Conservation (phyloP, 768 basidiomycete genomes). For the Nevesoporus exiguus region DNA sequence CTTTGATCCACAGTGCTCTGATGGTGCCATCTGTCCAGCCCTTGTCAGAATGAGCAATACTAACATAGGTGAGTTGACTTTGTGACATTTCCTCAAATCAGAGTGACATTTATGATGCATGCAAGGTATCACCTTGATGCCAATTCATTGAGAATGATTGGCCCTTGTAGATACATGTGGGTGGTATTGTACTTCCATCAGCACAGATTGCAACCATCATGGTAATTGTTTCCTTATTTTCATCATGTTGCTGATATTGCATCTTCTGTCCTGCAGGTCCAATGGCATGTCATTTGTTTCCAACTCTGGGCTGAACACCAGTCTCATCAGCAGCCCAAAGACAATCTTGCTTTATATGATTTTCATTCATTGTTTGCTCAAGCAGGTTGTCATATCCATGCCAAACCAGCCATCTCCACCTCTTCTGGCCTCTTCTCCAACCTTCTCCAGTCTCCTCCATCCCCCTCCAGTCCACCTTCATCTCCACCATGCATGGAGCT, state of each 20-base stretch:
- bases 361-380: conserved; percentile 12
- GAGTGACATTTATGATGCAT: conserved; percentile 21
- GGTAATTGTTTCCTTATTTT: conserved; percentile 25
- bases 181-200: conserved; percentile 36
- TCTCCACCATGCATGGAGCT: too few relatives aligned
- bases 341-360: conserved; percentile 3
- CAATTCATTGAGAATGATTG: conserved; percentile 22
- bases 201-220: conserved; percentile 40
- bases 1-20: conserved; percentile 27
- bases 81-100: neutral
- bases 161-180: conserved; percentile 34
- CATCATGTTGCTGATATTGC: conserved; percentile 21
- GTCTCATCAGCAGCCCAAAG: conserved; percentile 20
- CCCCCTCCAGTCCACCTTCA: too few relatives aligned
- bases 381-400: too few relatives aligned
- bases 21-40: conserved; percentile 32
- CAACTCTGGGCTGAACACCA: conserved; percentile 10
- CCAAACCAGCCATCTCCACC: too few relatives aligned
- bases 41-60: conserved; percentile 12
- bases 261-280: neutral
- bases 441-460: too few relatives aligned
- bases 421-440: too few relatives aligned
- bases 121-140: conserved; percentile 17
- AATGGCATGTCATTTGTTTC: conserved; percentile 2
- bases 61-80: neutral